A percentile compares a stretch with the other conserved stretches of the same genome.
Conservation (phyloP, 2,329 filamentous ascomycete species). For the Aspergillus sp. region DNA sequence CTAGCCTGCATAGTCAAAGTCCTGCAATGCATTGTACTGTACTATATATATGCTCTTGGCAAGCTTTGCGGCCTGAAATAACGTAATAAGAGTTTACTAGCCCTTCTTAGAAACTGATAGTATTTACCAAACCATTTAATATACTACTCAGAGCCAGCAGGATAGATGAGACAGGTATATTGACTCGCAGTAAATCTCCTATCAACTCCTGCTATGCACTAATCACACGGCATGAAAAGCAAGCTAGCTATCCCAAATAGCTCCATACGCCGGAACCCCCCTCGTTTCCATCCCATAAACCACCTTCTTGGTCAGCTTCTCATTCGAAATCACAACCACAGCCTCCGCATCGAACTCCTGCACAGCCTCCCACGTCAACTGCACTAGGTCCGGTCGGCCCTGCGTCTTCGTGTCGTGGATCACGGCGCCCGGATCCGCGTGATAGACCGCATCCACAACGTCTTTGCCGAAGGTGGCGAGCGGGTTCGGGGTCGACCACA, state of each 20-base stretch:
- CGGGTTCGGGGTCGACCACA: conserved; percentile 37
- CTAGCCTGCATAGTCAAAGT: no score
- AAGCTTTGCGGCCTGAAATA: no score
- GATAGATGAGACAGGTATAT: background rate
- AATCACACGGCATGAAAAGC: background rate
- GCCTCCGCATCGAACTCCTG: conserved; percentile 35
- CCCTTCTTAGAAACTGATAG: no score
- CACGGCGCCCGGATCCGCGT: conserved; percentile 32
- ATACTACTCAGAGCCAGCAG: background rate
- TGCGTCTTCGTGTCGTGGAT: conserved; percentile 33
- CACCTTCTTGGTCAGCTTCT: conserved; percentile 33
- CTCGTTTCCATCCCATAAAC: conserved; percentile 39
- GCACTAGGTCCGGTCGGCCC: conserved; percentile 33
- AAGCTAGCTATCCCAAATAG: conserved; percentile 15
- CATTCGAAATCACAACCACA: conserved; percentile 37
- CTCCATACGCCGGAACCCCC: conserved; percentile 32
- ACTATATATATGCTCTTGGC: no score
- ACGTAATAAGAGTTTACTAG: no score
- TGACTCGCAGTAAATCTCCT: background rate
- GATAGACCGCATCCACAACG: conserved; percentile 29
- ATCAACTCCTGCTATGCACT: background rate
- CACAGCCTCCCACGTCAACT: conserved; percentile 16
- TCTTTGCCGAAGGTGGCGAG: conserved; percentile 31
- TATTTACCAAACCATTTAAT: background rate
- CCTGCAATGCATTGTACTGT: no score